Evolutionary conservation across 2,329 filamentous ascomycete species (phyloP), one percentile per base, ranked within the genome.

Genomic region (Fusarium chlamydosporum): DNA sequence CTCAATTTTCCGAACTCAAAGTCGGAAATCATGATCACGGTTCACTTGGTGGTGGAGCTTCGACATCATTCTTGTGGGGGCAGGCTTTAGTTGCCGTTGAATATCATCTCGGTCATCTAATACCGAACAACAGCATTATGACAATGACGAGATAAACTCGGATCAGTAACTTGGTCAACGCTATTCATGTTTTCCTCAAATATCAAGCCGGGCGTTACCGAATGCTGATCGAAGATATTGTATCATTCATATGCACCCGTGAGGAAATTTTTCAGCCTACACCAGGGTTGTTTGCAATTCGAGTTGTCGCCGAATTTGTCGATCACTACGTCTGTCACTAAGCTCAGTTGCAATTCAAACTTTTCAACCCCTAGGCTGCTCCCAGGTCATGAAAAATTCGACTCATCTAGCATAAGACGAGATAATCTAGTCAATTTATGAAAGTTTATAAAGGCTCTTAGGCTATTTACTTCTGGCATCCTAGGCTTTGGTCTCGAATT

Each of bases 21-120:
- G 43, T 50, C 37, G 48, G 29, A 56, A 61, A 67, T 65, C 64
- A 71, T 70, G 67, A 71, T 71, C 20, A 31, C 47, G 57, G 48
- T 53, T 45, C 29, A 46, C 48, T 50, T 61, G 47, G 51, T 63
- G 67, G 67, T 63, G 67, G 67, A 64, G 62, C 53, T 63, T 52
- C 50, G 50, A 70, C 62, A 59, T 70, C 54, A 67, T 57, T 45
- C 27, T 64, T 56, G 67, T 51, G 63, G 65, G 46, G 52, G 43
- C 16, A 23, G 23, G 46, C 18, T 55, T 48, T 41, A 51, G 50
- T 46, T 68, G 34, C 35, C 41, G 43, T 43, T 29, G 45, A 51
- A 37, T 13, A 67, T 46, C 57, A 52, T 64, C 31, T 69, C 70
- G 70, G 70, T 51, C 55, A 71, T 71, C 43, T 46, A 72, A 68